Percentiles rank a stretch among this genome's conserved stretches.
These are phyloP conservation scores for Mucor indicus DNA, from an alignment of 371 early-diverging fungal genomes.

Conservation along the genomic window DNA sequence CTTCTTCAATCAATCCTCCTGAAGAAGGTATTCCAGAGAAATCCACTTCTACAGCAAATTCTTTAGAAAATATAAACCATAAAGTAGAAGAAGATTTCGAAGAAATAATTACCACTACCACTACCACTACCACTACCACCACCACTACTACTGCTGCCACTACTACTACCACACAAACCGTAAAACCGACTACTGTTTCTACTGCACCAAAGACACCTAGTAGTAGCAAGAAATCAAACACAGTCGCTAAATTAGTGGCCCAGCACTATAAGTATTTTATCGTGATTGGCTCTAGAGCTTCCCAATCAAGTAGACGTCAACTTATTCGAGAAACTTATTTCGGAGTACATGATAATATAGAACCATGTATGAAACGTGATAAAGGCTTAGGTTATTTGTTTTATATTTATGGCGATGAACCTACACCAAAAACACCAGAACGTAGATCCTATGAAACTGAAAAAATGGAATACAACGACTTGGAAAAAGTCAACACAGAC, in stretches of 20 bases:
- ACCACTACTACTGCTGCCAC: too few species aligned
- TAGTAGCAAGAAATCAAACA: too few species aligned
- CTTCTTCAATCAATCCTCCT: too few species aligned
- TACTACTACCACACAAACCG: too few species aligned
- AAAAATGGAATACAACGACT: constrained; percentile 55
- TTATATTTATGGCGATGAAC: constrained; percentile 48
- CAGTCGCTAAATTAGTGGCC: constrained; percentile 6
- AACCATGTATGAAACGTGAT: constrained; percentile 51
- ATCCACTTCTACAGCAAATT: background rate
- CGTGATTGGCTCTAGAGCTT: constrained; percentile 46
- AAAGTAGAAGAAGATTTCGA: background rate
- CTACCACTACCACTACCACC: too few species aligned
- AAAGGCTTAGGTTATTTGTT: constrained; percentile 47
- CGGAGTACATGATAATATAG: constrained; percentile 48
- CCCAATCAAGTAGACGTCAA: constrained; percentile 39
- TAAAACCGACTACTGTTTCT: too few species aligned
- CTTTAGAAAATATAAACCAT: background rate
- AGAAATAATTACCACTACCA: too few species aligned
- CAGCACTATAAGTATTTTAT: constrained; percentile 47
- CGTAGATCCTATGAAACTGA: constrained; percentile 48
- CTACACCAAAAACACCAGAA: constrained; percentile 20
- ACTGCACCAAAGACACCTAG: too few species aligned
- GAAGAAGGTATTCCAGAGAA: too few species aligned
- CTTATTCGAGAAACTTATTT: constrained; percentile 53
- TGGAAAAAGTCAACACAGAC: constrained; percentile 19